These are phyloP conservation scores for Austroboletus olivaceoglutinosus DNA, from an alignment of 1,284 basidiomycete species.

Conservation along the genomic window DNA sequence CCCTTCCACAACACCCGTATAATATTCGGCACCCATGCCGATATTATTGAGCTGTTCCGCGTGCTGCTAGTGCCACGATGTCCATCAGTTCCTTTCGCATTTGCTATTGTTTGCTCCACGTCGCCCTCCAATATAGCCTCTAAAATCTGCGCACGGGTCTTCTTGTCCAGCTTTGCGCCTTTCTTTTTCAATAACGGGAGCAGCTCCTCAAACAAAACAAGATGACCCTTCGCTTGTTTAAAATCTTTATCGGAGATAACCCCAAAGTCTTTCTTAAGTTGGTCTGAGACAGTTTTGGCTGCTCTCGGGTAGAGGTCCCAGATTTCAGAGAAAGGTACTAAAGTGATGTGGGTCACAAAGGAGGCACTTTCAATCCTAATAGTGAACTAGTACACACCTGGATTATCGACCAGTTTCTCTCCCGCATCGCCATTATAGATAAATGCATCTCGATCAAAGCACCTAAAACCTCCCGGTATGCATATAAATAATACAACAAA, in stretches of 20 bases:
- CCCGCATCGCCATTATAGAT: neutral
- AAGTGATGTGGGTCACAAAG: neutral
- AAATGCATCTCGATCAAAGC: slow-evolving; percentile 16
- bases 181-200: slow-evolving; percentile 11
- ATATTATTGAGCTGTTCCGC: neutral
- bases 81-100: neutral
- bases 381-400: slow-evolving; percentile 9
- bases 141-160: slow-evolving; percentile 11
- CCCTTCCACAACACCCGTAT: neutral
- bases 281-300: slow-evolving; percentile 7
- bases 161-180: slow-evolving; percentile 1
- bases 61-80: neutral
- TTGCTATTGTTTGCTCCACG: slow-evolving; percentile 3
- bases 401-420: neutral
- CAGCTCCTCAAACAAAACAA: slow-evolving; percentile 20
- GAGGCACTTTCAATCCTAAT: neutral
- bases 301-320: slow-evolving; percentile 20
- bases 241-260: slow-evolving; percentile 4
- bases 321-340: slow-evolving; percentile 16
- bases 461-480: slow-evolving; percentile 8
- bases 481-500: neutral
- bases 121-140: slow-evolving; percentile 7
- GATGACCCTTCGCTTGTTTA: slow-evolving; percentile 21
- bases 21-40: no score
- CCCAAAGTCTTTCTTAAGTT: neutral